Base-by-base conservation (phyloP, 2,329 filamentous ascomycete species). In the Penicillium olsonii region DNA sequence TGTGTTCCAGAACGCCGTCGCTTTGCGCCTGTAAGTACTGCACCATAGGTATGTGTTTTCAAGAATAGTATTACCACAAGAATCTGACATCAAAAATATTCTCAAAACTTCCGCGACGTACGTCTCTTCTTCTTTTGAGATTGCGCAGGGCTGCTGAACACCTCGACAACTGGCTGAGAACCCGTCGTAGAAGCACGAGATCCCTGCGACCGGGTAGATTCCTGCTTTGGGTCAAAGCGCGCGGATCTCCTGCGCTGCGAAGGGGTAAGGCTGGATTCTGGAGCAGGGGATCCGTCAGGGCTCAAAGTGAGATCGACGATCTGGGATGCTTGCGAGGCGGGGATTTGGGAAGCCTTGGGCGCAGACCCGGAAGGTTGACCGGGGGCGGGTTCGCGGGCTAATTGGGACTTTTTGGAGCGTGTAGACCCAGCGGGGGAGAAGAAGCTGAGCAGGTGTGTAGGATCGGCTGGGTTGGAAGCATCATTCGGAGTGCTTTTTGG, bases 111-210 rank as follows among this genome's bases (percentile, higher is more conserved):
- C 14, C 52, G 45, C 10, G 50, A 48, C 18, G 33, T 38, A 7
- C 45, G 50, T 39, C 38, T 50, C 49, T 57, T 55, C 39, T 52
- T 58, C 37, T 52, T 57, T 35, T 45, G 44, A n/a, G 40, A 49
- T 10, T 34, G 6, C 24, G 50, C 49, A 17, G 59, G 56, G 18
- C 56, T 62, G 15, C 62, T 52, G 15, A 50, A 58, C 12, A 51
- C 53, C 22, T 58, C 61, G n/a, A 59, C 46, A 48, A 61, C 27
- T 4, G 35, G 53, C 45, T 56, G 60, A 19, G 55, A 27, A 19
- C 29, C 49, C 1, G 42, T 47, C 10, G 51, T 48, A 14, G 66
- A 65, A 29, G 56, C 56, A n/a, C 53, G 57, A 19, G 60, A 54
- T 18, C 54, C 59, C 20, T 54, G 40, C 17, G 54, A 54, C 9